These are phyloP conservation scores for Dioscorea alata DNA, from an alignment of 106 monocot genomes.

Conservation along the genomic window DNA sequence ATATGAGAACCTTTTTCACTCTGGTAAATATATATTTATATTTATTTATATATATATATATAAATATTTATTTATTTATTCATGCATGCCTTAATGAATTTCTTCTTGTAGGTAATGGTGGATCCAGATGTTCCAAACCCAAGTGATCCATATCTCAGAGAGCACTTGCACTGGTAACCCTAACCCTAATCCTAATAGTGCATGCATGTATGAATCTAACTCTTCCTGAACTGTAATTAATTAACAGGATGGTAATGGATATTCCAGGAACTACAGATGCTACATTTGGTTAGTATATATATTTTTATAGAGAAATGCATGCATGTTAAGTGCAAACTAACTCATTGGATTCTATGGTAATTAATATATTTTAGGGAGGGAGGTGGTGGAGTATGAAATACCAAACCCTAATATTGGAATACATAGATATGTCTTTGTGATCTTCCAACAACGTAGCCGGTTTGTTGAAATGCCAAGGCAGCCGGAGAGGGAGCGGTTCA, in stretches of 20 bases:
- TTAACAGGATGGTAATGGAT: constrained; percentile 9
- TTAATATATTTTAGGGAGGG: background rate
- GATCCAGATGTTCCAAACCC: constrained; percentile 16
- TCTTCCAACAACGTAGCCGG: constrained; percentile 1
- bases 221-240: no score
- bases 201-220: no score
- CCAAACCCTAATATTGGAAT: constrained; percentile 7
- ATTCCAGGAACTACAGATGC: constrained; percentile 14
- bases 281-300: constrained; percentile 1
- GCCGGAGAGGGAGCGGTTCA: background rate
- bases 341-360: no score
- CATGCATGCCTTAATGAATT: background rate
- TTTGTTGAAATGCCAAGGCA: background rate
- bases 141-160: constrained; percentile 12
- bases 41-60: background rate
- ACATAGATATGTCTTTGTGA: constrained; percentile 9
- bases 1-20: constrained; percentile 6
- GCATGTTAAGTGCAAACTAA: background rate
- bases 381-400: constrained; percentile 6
- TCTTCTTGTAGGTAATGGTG: constrained; percentile 4
- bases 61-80: background rate
- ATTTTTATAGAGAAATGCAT: background rate
- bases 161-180: constrained; percentile 14
- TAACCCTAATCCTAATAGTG: no score
- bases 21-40: background rate